Base-by-base conservation (phyloP, 441 rosid species). In the Raphanus hybrid region DNA sequence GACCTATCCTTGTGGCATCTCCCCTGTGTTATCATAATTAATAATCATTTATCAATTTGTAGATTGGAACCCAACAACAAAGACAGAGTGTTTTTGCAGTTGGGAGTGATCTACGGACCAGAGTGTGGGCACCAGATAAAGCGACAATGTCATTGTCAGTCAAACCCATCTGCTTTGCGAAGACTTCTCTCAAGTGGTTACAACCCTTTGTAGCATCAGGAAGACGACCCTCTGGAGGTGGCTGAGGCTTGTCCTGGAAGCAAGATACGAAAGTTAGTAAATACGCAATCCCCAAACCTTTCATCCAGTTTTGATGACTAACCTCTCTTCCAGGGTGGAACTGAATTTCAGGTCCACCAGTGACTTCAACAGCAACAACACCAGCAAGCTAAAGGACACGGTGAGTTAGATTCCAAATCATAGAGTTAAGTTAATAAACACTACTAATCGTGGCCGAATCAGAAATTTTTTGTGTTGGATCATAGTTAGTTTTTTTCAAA, bases 301-400 rank as follows among this genome's bases (percentile, higher is more conserved):
- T 18, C 20, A 18, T 18, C 20, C 20, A 18, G 20, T 18, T 18
- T 18, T 1, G 20, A 18, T 18, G 20, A 18, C 92, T 72, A 37
- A 95, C 98, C 97, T 87, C 91, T 83, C 97, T 90, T 71, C 98
- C 99, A 0, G 94, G 97, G 77, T 96, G 99, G 90, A 96, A 93
- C 20, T 96, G 97, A 64, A 96, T 5, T 29, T 96, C 99, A 76
- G 98, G 98, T 32, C 99, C 99, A 68, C 99, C 98, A 5, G 98
- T 89, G 32, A 96, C 45, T 81, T 93, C 98, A 23, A 93, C 92
- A 10, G 85, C 99, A 12, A 93, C 97, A 76, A 96, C 97, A 71
- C 98, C 98, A 69, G 98, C 99, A 48, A 93, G 85, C 98, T 95
- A 63, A 45, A 20, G 34, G 2, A 7, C 7, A 64, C 32, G 2